Base-by-base conservation (phyloP, 1,139 yeast species). In the Wickerhamomyces sp. region DNA sequence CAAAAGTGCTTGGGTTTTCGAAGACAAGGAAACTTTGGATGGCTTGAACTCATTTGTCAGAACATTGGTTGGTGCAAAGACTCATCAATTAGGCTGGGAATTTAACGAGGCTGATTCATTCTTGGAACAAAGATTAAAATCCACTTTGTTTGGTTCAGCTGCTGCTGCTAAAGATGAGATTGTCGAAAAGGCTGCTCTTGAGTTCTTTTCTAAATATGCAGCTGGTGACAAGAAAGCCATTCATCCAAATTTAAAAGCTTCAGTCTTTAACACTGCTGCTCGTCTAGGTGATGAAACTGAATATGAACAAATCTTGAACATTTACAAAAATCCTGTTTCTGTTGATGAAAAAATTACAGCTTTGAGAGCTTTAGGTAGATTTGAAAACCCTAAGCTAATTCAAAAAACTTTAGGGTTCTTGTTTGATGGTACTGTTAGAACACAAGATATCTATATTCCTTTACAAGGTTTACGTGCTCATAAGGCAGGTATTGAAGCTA, bases 401-500 rank as follows among this genome's bases (percentile, higher is more conserved):
- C 65, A 74, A 49, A 80, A 77, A 63, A 79, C 88, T 13, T 67
- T 84, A 38, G 71, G 64, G 4, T 69, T 75, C 55, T 63, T 86
- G 47, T 71, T 86, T 46, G 81, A 85, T 57, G 81, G 88, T 27
- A 76, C 82, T 27, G 68, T 79, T 28, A 72, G 89, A 49, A 81
- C 85, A 57, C 97, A 90, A 68, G 97, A 90, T 62, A 76, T 86
- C 42, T 81, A 80, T 60, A 74, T 82, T 46, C 89, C 95, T 52
- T 70, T 90, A 74, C 75, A 68, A 46, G 89, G 94, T 30, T 67
- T 87, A 64, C 70, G 83, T 54, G 57, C 75, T 15, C 80, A 78
- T 55, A 69, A 65, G 42, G 70, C 67, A 33, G 95, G 96, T 65
- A 69, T 78, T 46, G 54, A 52, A 49, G 74, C 77, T 16, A 64